These are phyloP conservation scores for Colletotrichum somersetense DNA, from an alignment of 2,329 filamentous ascomycete species.

Conservation along the genomic window DNA sequence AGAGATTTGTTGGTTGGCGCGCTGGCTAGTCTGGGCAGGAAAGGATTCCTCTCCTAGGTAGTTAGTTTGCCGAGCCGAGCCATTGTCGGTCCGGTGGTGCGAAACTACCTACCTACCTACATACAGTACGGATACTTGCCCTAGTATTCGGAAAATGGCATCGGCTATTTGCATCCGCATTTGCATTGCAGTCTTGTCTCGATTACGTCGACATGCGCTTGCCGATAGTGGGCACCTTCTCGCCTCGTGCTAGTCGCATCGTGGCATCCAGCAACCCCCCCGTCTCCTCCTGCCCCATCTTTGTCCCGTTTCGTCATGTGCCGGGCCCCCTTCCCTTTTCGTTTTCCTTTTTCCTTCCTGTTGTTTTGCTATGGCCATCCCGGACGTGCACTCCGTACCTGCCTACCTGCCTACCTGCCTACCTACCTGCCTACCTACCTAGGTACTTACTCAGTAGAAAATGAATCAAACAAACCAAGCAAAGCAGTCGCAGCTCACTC, in stretches of 20 bases:
- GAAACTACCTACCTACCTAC: background rate
- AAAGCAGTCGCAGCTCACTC: slow-evolving; percentile 17
- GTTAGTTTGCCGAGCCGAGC: background rate
- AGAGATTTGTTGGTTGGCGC: background rate
- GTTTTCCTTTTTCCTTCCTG: background rate
- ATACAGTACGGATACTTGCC: background rate
- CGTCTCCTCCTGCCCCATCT: slow-evolving; percentile 24
- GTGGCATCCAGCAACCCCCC: slow-evolving; percentile 13
- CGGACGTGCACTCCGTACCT: slow-evolving; percentile 12
- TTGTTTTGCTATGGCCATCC: slow-evolving; percentile 6
- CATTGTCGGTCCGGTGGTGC: slow-evolving; percentile 6
- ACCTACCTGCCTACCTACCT: no score
- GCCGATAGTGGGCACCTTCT: slow-evolving; percentile 35
- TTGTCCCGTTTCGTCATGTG: slow-evolving; percentile 31
- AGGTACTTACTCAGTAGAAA: background rate
- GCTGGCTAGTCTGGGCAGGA: background rate
- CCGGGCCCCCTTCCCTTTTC: slow-evolving; percentile 1
- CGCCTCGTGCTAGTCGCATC: slow-evolving; percentile 36
- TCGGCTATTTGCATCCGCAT: slow-evolving; percentile 17
- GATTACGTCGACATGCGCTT: slow-evolving; percentile 11
- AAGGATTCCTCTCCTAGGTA: background rate
- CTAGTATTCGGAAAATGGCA: background rate
- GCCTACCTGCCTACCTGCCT: no score
- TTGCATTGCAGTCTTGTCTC: background rate
- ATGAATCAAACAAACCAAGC: background rate